phyloP scores from a whole-genome alignment of 2,329 filamentous ascomycete genomes.

The Claviceps arundinis region DNA sequence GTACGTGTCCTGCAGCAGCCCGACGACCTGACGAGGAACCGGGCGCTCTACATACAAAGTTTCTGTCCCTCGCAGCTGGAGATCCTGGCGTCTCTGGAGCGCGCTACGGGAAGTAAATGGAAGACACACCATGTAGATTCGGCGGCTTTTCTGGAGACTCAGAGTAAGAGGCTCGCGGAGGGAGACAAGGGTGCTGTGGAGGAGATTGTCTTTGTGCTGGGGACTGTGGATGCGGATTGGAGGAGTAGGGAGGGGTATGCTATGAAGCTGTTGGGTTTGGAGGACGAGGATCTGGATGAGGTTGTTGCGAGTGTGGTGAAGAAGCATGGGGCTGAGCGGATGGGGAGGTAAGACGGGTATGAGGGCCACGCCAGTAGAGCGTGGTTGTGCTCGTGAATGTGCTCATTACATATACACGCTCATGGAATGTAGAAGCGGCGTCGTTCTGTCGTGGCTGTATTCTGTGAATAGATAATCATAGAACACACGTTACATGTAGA shows the following conservation, averaged over 20 bases:
- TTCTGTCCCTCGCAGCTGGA: constrained; percentile 34
- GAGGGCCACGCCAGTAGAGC: no score
- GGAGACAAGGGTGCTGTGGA: constrained; percentile 27
- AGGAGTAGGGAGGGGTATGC: constrained; percentile 29
- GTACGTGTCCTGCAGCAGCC: constrained; percentile 35
- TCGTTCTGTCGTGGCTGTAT: no score
- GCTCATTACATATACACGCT: no score
- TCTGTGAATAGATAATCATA: no score
- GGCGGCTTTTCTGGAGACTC: constrained; percentile 24
- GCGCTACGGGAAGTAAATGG: constrained; percentile 30
- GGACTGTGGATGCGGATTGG: constrained; percentile 35
- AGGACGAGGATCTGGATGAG: constrained; percentile 32
- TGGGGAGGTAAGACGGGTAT: not conserved
- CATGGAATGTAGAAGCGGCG: no score
- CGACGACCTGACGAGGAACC: constrained; percentile 33
- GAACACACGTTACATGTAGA: no score
- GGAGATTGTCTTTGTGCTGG: constrained; percentile 36
- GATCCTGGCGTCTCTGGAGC: constrained; percentile 35
- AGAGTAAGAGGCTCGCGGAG: constrained; percentile 23
- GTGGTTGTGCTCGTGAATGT: no score
- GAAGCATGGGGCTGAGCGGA: constrained; percentile 4
- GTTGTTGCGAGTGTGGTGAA: constrained; percentile 24
- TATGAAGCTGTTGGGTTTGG: constrained; percentile 32
- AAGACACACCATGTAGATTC: constrained; percentile 20
- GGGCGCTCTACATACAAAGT: constrained; percentile 32